phyloP scores from a whole-genome alignment of 1,284 basidiomycete genomes.

The Ganoderma lingzhi region DNA sequence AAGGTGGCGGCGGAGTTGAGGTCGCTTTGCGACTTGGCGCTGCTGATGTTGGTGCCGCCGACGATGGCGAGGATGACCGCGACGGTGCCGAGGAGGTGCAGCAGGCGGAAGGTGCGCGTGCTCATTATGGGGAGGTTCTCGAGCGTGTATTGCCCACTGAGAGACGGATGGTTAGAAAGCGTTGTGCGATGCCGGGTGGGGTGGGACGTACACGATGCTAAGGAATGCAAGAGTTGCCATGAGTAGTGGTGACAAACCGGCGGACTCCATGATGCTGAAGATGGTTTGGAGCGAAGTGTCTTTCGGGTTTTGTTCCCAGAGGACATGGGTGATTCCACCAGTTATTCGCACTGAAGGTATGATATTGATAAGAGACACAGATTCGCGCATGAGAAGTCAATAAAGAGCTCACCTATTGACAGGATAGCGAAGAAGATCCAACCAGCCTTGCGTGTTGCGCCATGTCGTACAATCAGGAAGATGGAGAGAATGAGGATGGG shows the following conservation, averaged over 20 bases:
- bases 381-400: not conserved
- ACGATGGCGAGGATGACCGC: slow-evolving; percentile 59
- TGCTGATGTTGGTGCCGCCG: slow-evolving; percentile 44
- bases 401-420: slow-evolving; percentile 5
- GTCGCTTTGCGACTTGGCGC: slow-evolving; percentile 18
- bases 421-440: slow-evolving; percentile 25
- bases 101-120: slow-evolving; percentile 6
- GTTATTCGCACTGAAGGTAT: slow-evolving; percentile 57
- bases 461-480: slow-evolving; percentile 25
- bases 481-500: slow-evolving; percentile 22
- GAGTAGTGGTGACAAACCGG: slow-evolving; percentile 61
- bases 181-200: slow-evolving; percentile 6
- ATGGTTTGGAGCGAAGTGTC: slow-evolving; percentile 55
- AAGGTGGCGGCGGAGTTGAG: slow-evolving; percentile 43
- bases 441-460: slow-evolving; percentile 23
- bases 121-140: slow-evolving; percentile 28
- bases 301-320: slow-evolving; percentile 51
- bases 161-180: not conserved
- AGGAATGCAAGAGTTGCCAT: slow-evolving; percentile 66
- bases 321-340: slow-evolving; percentile 62
- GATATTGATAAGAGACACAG: not conserved
- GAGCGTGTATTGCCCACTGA: slow-evolving; percentile 36
- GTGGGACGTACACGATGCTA: slow-evolving; percentile 60
- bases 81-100: slow-evolving; percentile 51
- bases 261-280: slow-evolving; percentile 60